Evolutionary conservation across 768 basidiomycete genomes (phyloP), one percentile per base, ranked within the genome.

Genomic region (Rhizopogon sp.): DNA sequence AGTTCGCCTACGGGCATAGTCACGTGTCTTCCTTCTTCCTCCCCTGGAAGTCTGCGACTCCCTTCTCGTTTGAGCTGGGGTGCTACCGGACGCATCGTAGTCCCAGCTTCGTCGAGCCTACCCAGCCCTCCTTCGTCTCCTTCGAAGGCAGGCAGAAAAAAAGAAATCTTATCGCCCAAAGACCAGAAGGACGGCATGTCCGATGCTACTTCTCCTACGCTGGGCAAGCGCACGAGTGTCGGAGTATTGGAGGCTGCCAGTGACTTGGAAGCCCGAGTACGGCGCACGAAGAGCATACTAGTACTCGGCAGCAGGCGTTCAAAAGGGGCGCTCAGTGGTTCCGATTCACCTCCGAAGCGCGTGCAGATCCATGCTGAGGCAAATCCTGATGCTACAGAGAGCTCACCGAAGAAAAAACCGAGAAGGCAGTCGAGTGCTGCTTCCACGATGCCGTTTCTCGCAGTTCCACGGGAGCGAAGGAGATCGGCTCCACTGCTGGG

Each of bases 51-150:
- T n/a, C 50, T 69, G n/a, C 66, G 68, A 33, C 52, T 69, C 41
- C 68, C 68, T 3, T 71, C 69, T 16, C 62, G 68, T 45, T 61
- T 69, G 40, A 65, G 65, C 16, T 67, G 66, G 64, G 55, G 66
- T 52, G 69, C 57, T 41, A 41, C 58, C 11, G 63, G 65, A 8
- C 65, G 65, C 17, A 59, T 58, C 6, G 64, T 56, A 16, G 17
- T 56, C 13, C 39, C 47, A 28, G 17, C 39, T 41, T 28, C 55
- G 6, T 42, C 57, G 5, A 42, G 39, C 22, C 58, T 69, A 25
- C 68, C 68, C 2, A 71, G 69, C 41, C 68, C 68, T 2, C 68
- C 68, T 0, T 65, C 65, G 17, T 69, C 68, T 13, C 68, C 67
- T 0, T 64, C 63, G 0, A 68, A 56, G 25, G 25, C 54, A 2